These are phyloP conservation scores for Backusella tuberculispora DNA, from an alignment of 192 early-diverging fungal species.

Conservation along the genomic window DNA sequence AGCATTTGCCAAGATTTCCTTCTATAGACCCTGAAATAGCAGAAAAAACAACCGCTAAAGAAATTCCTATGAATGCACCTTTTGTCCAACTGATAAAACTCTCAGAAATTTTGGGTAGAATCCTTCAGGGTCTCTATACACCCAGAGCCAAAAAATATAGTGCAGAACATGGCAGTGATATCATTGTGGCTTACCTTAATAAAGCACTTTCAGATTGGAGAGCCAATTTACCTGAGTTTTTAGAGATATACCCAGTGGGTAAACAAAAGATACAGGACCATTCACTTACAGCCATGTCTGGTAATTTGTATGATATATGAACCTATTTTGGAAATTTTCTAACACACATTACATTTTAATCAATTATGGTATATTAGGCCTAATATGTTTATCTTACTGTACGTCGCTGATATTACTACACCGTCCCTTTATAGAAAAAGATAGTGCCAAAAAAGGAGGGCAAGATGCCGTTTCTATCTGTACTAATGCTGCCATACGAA, in stretches of 20 bases:
- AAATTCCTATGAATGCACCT: constrained; percentile 24
- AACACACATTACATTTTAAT: neutral
- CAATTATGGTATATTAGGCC: constrained; percentile 6
- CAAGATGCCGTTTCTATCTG: constrained; percentile 12
- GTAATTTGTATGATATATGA: neutral
- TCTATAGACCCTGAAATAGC: neutral
- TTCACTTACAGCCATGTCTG: constrained; percentile 19
- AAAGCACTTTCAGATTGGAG: constrained; percentile 33
- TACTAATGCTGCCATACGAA: constrained; percentile 15
- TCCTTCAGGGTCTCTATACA: constrained; percentile 35
- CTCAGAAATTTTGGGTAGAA: constrained; percentile 34
- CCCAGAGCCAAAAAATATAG: constrained; percentile 31
- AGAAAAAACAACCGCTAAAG: neutral
- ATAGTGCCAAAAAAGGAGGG: neutral
- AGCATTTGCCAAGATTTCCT: constrained; percentile 10
- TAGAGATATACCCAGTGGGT: neutral
- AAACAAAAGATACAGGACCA: neutral
- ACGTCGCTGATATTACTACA: constrained; percentile 36
- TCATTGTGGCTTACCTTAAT: constrained; percentile 26
- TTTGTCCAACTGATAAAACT: constrained; percentile 37
- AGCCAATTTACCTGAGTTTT: constrained; percentile 11
- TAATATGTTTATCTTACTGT: constrained; percentile 39
- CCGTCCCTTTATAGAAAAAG: constrained; percentile 43
- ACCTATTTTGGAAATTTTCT: neutral
- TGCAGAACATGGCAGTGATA: constrained; percentile 25